A percentile compares a stretch with the other conserved stretches of the same genome.
These are phyloP conservation scores for Candida quercuum DNA, from an alignment of 805 yeast genomes.

Conservation along the genomic window DNA sequence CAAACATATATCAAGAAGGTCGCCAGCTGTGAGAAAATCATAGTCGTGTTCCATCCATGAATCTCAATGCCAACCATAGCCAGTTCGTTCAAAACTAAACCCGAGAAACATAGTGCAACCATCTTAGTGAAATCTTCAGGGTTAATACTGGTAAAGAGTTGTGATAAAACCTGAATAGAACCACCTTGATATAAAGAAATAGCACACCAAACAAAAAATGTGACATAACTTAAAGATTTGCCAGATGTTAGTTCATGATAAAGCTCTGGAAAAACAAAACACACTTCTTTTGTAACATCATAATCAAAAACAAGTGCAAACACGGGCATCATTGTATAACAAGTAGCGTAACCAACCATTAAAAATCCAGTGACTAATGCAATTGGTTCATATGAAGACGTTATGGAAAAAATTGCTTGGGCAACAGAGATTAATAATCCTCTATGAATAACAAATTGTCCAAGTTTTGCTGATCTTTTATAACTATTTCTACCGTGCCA, in stretches of 20 bases:
- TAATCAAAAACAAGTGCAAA: constrained; percentile 87
- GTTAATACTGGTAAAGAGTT: constrained; percentile 61
- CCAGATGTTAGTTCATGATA: constrained; percentile 91
- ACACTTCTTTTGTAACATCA: constrained; percentile 86
- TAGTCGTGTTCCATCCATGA: constrained; percentile 81
- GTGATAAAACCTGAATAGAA: constrained; percentile 79
- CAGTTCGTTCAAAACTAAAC: constrained; percentile 77
- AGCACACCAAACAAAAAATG: constrained; percentile 87
- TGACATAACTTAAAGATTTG: constrained; percentile 74
- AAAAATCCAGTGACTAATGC: constrained; percentile 95
- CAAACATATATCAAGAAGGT: constrained; percentile 65
- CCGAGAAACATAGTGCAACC: constrained; percentile 85
- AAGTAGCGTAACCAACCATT: constrained; percentile 97
- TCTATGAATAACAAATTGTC: constrained; percentile 95
- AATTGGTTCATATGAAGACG: constrained; percentile 86
- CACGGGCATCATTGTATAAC: constrained; percentile 98
- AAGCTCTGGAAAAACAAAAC: constrained; percentile 88
- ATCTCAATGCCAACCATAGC: constrained; percentile 91
- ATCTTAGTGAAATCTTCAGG: constrained; percentile 51
- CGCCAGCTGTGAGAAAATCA: constrained; percentile 67
- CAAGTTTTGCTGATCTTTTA: constrained; percentile 89
- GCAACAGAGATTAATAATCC: constrained; percentile 92
- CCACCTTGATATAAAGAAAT: constrained; percentile 90
- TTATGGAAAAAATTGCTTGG: constrained; percentile 87
- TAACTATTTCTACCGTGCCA: constrained; percentile 99